Conservation (phyloP, 768 basidiomycete species). For the Baorangia bicolor region DNA sequence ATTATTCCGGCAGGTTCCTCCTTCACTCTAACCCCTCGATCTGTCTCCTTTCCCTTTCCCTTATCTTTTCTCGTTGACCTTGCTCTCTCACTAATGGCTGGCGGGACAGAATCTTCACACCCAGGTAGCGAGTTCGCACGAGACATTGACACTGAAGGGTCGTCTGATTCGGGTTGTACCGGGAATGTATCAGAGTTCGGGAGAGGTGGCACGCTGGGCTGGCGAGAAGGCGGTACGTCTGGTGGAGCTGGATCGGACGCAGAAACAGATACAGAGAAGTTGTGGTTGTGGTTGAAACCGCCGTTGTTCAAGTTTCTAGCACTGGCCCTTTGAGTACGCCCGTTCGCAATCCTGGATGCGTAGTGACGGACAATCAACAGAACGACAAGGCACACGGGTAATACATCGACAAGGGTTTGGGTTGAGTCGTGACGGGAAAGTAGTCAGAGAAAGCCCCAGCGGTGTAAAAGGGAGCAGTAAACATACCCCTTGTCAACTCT, state of each 20-base stretch:
- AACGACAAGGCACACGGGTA: constrained; percentile 7
- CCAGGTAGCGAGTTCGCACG: constrained; percentile 56
- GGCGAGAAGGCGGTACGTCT: constrained; percentile 40
- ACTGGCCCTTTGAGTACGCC: constrained; percentile 71
- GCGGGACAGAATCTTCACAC: constrained; percentile 25
- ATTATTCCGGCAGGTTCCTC: constrained; percentile 41
- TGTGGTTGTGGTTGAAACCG: constrained; percentile 36
- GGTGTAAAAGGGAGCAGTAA: constrained; percentile 23
- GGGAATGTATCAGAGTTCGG: constrained; percentile 52
- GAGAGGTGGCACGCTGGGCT: constrained; percentile 39
- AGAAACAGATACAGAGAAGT: constrained; percentile 23
- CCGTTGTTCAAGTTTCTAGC: constrained; percentile 61
- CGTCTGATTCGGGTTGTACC: constrained; percentile 58
- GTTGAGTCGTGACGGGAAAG: constrained; percentile 20
- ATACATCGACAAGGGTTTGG: constrained; percentile 31
- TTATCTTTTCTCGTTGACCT: constrained; percentile 40
- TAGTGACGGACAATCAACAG: constrained; percentile 12
- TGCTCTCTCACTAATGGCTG: constrained; percentile 24
- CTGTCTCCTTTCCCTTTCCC: constrained; percentile 48
- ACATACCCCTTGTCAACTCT: constrained; percentile 74
- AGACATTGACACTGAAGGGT: constrained; percentile 50
- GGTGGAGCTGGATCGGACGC: constrained; percentile 39
- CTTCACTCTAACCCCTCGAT: constrained; percentile 40
- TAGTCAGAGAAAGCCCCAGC: constrained; percentile 25
- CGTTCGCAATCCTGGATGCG: constrained; percentile 49